Base-by-base conservation (phyloP, 345 rosid species). In the Salix koriyanagi region DNA sequence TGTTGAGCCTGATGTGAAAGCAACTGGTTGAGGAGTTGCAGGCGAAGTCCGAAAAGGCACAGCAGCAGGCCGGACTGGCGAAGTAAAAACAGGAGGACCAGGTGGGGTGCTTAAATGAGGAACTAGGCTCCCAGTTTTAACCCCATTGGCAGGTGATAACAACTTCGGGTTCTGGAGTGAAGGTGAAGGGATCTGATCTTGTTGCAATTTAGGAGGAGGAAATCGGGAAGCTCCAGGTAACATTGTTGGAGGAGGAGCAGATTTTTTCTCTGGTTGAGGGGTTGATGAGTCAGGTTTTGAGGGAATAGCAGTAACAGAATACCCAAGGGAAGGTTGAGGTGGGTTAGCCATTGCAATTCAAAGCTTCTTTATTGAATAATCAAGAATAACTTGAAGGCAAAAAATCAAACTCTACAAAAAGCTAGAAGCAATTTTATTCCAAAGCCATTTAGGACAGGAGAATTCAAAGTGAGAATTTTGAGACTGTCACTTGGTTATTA, bases 21-120 rank as follows among this genome's bases (percentile, higher is more conserved):
- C 97, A 74, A 92, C 84, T 28, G 97, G 97, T 85, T 90, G 99
- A 71, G 97, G 98, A 83, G 94, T 90, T 77, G 94, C 87, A 46
- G 97, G 99, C 13, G 97, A 91, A 30, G 91, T 89, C 68, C 94
- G 90, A 75, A 96, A 92, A 80, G 99, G 98, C 76, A 93, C 97
- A 79, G 97, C 92, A 76, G 99, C 97, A 56, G 97, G 97, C 39
- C 94, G 85, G 65, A 96, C 92, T 14, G 99, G 99, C 21, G 97
- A 89, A 69, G 83, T 85, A 79, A 96, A 96, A 26, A 93, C 88
- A 14, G 96, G 97, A 79, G 99, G 98, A 54, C 97, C 97, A 30
- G 97, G 98, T 0, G 98, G 97, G 34, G 95, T 93, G 86, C 98
- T 96, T 83, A 92, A 15, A 76, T 90, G 98, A 81, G 97, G 88